Conservation (phyloP, 345 rosid genomes). For the Clarkia xantiana region DNA sequence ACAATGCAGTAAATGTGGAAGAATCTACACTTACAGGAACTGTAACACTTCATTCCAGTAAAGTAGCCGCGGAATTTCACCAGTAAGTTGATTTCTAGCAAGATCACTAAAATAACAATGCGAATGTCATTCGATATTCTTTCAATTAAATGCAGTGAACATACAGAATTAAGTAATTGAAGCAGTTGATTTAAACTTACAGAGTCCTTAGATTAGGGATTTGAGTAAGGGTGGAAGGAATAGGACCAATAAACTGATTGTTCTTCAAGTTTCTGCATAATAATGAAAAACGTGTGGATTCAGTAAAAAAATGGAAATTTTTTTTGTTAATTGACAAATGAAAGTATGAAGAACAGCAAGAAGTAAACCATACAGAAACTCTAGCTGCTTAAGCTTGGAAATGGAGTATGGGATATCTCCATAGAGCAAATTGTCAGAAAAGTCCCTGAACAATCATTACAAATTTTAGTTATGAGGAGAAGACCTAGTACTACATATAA, state of each 20-base stretch:
- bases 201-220: slow-evolving; percentile 71
- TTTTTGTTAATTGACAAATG: not conserved
- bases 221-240: slow-evolving; percentile 84
- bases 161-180: not conserved
- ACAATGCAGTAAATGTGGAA: not conserved
- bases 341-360: no score
- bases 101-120: slow-evolving; percentile 45
- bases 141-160: not conserved
- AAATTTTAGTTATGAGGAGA: not conserved
- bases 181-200: slow-evolving; percentile 21
- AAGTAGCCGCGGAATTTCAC: slow-evolving; percentile 76
- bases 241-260: slow-evolving; percentile 78
- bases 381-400: slow-evolving; percentile 71
- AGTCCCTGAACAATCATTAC: slow-evolving; percentile 34
- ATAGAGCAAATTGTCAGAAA: slow-evolving; percentile 50
- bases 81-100: slow-evolving; percentile 63
- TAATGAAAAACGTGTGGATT: not conserved
- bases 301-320: not conserved
- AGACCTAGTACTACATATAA: not conserved
- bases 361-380: slow-evolving; percentile 30
- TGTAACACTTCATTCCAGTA: slow-evolving; percentile 97
- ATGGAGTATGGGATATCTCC: slow-evolving; percentile 89
- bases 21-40: slow-evolving; percentile 50
- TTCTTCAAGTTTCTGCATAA: slow-evolving; percentile 55
- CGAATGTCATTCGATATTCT: no score